Base-by-base conservation (phyloP, 73 alveolate species). In the Effrenium voratum region DNA sequence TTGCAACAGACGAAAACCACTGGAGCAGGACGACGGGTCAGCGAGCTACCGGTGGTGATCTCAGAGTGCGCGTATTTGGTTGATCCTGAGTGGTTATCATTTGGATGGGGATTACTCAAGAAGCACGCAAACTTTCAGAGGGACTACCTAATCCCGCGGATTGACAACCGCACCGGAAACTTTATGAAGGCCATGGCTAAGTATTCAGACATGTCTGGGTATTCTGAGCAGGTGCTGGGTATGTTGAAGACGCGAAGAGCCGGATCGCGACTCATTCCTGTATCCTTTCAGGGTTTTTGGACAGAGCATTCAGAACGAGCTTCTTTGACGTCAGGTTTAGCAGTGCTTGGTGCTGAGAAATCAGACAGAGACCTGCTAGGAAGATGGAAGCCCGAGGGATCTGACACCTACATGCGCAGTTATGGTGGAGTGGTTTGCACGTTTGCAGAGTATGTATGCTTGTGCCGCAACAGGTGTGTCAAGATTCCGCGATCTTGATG, bases 231-330 rank as follows among this genome's bases (percentile, higher is more conserved):
- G 45, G 34, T 72, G 24, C 45, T n/a, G 3, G 49, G 32, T 6
- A 5, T 3, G 26, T 41, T 76, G 60, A 44, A 30, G 8, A 40
- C 41, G 32, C 36, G 10, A 38, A 63, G 77, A 5, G 38, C 19
- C 10, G 13, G 38, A 5, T 32, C 13, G 10, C 5, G 10, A 24
- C 38, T 63, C 41, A 19, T 76, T 15, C 87, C 87, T 12, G 50
- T 24, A 5, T 57, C 5, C 2, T n/a, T 79, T 10, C 45, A 28
- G 2, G 43, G 44, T 6, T 79, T 41, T 28, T 79, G 91, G 91
- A 79, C 91, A 15, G 91, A 79, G 55, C 91, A 79, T 45, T 24
- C 47, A 2, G 91, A 79, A n/a, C 22, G 91, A 12, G 41, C 91
- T 36, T 12, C 57, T 1, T n/a, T 79, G 24, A 66, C 91, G 55